phyloP scores from a whole-genome alignment of 2,329 filamentous ascomycete genomes.

The Epichloe bromicola region DNA sequence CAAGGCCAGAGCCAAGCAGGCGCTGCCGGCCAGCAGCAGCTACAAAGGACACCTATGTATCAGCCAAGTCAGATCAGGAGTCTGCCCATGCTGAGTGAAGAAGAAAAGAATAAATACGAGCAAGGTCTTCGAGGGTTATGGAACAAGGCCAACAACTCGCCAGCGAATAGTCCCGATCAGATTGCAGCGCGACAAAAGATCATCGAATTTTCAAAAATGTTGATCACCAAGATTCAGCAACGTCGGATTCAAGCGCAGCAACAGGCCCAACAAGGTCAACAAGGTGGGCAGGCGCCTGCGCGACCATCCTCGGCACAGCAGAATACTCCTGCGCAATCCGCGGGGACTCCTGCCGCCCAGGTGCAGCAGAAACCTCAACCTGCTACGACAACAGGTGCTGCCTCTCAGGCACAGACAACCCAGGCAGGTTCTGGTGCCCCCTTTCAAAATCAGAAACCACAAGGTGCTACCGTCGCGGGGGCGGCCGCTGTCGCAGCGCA shows the following conservation, averaged over 20 bases:
- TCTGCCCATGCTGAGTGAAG: slow-evolving; percentile 35
- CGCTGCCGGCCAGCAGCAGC: slow-evolving; percentile 13
- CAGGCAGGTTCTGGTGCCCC: slow-evolving; percentile 5
- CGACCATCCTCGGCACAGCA: slow-evolving; percentile 12
- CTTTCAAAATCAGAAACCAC: slow-evolving; percentile 12
- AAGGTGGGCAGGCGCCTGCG: slow-evolving; percentile 9
- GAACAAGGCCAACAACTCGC: slow-evolving; percentile 34
- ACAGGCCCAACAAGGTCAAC: slow-evolving; percentile 12
- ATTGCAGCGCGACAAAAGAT: slow-evolving; percentile 43
- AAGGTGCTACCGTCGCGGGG: not conserved
- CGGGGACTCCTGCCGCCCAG: slow-evolving; percentile 10
- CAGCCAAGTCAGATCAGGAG: slow-evolving; percentile 38
- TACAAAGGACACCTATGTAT: slow-evolving; percentile 28
- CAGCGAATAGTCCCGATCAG: slow-evolving; percentile 35
- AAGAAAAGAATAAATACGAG: slow-evolving; percentile 48
- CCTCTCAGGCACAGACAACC: not conserved
- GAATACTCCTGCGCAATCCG: slow-evolving; percentile 7
- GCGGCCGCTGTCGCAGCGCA: slow-evolving; percentile 9
- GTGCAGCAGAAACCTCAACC: slow-evolving; percentile 6
- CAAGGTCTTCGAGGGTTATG: slow-evolving; percentile 41
- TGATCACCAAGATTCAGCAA: slow-evolving; percentile 37
- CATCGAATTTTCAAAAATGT: slow-evolving; percentile 45
- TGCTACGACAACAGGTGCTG: slow-evolving; percentile 1
- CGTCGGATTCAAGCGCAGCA: slow-evolving; percentile 23
- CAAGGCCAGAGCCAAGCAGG: slow-evolving; percentile 14